These are phyloP conservation scores for Ganoderma multipileum DNA, from an alignment of 1,284 basidiomycete genomes.

Conservation along the genomic window DNA sequence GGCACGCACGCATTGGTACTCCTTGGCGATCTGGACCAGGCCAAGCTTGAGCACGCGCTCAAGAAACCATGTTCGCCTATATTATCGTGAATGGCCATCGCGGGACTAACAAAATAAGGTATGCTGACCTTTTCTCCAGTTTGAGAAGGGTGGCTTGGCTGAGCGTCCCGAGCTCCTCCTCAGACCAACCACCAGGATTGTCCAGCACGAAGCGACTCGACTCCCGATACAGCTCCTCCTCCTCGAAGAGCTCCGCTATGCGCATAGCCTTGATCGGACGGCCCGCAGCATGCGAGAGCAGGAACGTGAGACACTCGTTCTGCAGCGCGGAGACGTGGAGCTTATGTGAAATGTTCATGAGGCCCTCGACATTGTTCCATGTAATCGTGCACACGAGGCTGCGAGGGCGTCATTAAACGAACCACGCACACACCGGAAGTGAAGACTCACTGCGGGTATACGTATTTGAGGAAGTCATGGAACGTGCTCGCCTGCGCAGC, in stretches of 20 bases:
- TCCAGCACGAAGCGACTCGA: slow-evolving; percentile 90
- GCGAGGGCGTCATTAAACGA: slow-evolving; percentile 8
- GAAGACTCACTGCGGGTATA: slow-evolving; percentile 81
- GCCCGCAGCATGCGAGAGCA: slow-evolving; percentile 90
- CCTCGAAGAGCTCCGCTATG: slow-evolving; percentile 86
- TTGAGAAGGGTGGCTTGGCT: slow-evolving; percentile 85
- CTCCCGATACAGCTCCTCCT: slow-evolving; percentile 90
- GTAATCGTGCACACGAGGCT: slow-evolving; percentile 90
- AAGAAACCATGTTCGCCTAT: slow-evolving; percentile 89
- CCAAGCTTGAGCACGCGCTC: slow-evolving; percentile 94
- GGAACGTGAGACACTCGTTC: slow-evolving; percentile 82
- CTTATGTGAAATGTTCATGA: slow-evolving; percentile 88
- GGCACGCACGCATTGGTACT: slow-evolving; percentile 83
- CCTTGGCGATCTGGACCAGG: slow-evolving; percentile 84
- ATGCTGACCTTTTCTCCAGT: slow-evolving; percentile 79
- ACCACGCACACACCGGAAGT: background rate
- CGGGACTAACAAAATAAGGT: background rate
- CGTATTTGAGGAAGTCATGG: slow-evolving; percentile 86
- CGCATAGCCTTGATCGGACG: slow-evolving; percentile 90
- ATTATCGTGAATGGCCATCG: background rate
- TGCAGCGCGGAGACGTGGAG: slow-evolving; percentile 84
- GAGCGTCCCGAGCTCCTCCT: slow-evolving; percentile 81
- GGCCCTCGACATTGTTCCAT: slow-evolving; percentile 91
- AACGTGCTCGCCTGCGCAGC: slow-evolving; percentile 70
- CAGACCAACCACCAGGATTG: slow-evolving; percentile 86